A percentile compares a stretch with the other conserved stretches of the same genome.
Conservation (phyloP, 805 yeast genomes). For the Yamadazyma akitaensis region DNA sequence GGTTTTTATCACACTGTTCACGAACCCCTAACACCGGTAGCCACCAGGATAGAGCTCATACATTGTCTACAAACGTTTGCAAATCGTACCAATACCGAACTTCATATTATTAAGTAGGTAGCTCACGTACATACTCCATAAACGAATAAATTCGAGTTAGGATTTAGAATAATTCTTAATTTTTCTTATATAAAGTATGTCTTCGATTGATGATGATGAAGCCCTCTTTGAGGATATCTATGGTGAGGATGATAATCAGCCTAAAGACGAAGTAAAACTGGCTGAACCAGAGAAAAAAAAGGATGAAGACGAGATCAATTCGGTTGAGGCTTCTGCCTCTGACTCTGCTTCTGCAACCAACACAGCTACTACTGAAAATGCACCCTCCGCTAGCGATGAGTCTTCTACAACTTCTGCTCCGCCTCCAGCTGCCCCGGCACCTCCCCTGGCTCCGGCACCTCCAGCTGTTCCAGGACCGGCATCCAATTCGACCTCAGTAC, state of each 20-base stretch:
- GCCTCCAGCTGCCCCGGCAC: slow-evolving; percentile 3
- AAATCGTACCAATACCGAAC: slow-evolving; percentile 3
- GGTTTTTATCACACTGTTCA: not conserved
- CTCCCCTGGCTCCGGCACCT: not conserved
- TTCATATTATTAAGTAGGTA: slow-evolving; percentile 5
- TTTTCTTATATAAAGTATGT: slow-evolving; percentile 19
- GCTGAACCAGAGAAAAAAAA: slow-evolving; percentile 2
- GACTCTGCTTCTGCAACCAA: slow-evolving; percentile 8
- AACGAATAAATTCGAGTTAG: slow-evolving; percentile 3
- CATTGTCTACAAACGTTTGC: not conserved
- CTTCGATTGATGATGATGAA: slow-evolving; percentile 80
- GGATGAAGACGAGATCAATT: slow-evolving; percentile 1
- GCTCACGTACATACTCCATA: slow-evolving; percentile 8
- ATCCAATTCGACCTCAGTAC: slow-evolving; percentile 3
- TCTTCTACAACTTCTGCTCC: not conserved
- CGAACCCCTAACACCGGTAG: not conserved
- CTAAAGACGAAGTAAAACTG: slow-evolving; percentile 15
- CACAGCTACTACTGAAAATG: slow-evolving; percentile 9
- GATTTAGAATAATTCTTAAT: not conserved
- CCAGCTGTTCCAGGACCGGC: slow-evolving; percentile 7
- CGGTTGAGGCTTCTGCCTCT: slow-evolving; percentile 13
- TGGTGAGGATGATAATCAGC: slow-evolving; percentile 12
- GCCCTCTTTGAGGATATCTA: slow-evolving; percentile 92
- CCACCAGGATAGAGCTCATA: not conserved
- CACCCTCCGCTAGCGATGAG: slow-evolving; percentile 10